Evolutionary conservation across 2,329 filamentous ascomycete genomes (phyloP).

Genomic region (Curvularia sp.): DNA sequence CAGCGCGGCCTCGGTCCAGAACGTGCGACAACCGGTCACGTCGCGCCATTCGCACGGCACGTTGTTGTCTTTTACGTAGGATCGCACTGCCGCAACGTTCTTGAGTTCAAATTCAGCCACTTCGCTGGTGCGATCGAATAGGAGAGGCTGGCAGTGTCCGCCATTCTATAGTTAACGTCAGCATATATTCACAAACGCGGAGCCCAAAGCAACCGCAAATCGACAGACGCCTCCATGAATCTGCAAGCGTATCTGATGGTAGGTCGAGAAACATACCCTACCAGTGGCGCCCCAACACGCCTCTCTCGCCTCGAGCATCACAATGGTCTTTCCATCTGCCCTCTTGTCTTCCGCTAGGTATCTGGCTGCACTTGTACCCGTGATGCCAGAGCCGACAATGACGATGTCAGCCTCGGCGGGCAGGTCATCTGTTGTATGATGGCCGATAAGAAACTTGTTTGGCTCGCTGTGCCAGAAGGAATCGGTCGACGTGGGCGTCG

Average conservation of each 20-base stretch:
- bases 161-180: conserved; percentile 52
- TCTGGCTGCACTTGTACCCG: conserved; percentile 73
- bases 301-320: conserved; percentile 80
- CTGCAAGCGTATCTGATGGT: background rate
- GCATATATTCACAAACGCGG: background rate
- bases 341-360: conserved; percentile 60
- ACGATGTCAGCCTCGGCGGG: conserved; percentile 71
- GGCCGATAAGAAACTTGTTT: conserved; percentile 68
- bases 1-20: conserved; percentile 65
- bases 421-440: conserved; percentile 69
- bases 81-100: conserved; percentile 68
- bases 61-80: conserved; percentile 62
- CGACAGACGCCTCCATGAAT: background rate
- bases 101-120: conserved; percentile 75
- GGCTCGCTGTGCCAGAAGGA: conserved; percentile 80
- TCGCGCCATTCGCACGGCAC: conserved; percentile 75
- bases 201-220: background rate
- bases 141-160: conserved; percentile 74
- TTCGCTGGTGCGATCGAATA: conserved; percentile 67
- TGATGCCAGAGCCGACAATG: conserved; percentile 77
- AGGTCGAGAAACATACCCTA: conserved; percentile 60
- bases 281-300: conserved; percentile 85
- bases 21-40: conserved; percentile 68
- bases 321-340: conserved; percentile 59
- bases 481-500: conserved; percentile 64